Conservation (phyloP, 2,329 filamentous ascomycete species). For the Dactylellina haptotyla region DNA sequence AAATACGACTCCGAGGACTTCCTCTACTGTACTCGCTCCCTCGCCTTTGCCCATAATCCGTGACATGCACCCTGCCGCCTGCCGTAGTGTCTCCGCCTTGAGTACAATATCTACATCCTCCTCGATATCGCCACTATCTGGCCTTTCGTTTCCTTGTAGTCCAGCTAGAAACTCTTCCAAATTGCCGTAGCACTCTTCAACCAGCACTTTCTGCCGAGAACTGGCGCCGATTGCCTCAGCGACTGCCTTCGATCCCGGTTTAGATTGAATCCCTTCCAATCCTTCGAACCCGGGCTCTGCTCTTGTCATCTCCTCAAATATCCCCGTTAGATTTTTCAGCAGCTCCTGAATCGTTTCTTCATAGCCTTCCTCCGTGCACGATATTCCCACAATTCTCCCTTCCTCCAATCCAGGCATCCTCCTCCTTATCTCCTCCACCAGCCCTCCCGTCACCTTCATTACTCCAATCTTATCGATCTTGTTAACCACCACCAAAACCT, state of each 20-base stretch:
- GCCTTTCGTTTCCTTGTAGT: conserved; percentile 60
- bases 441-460: neutral
- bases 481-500: conserved; percentile 70
- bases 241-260: conserved; percentile 70
- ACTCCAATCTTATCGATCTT: conserved; percentile 67
- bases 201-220: conserved; percentile 83
- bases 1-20: conserved; percentile 95
- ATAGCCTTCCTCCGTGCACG: conserved; percentile 36
- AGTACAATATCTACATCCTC: conserved; percentile 82
- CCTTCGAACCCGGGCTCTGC: conserved; percentile 61
- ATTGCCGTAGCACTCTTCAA: conserved; percentile 76
- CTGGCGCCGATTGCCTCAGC: conserved; percentile 89
- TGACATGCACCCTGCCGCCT: conserved; percentile 81
- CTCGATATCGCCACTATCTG: conserved; percentile 57
- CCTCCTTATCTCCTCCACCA: neutral
- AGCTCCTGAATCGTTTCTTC: conserved; percentile 66
- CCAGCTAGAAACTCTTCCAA: conserved; percentile 78
- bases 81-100: conserved; percentile 86
- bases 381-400: conserved; percentile 41
- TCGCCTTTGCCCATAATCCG: conserved; percentile 88
- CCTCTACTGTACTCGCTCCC: conserved; percentile 83
- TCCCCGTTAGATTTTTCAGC: conserved; percentile 72
- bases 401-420: conserved; percentile 15
- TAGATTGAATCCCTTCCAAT: conserved; percentile 59
- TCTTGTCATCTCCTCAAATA: conserved; percentile 77